These are phyloP conservation scores for Sugiyamaella qingdaonensis DNA, from an alignment of 805 yeast genomes.

Conservation along the genomic window DNA sequence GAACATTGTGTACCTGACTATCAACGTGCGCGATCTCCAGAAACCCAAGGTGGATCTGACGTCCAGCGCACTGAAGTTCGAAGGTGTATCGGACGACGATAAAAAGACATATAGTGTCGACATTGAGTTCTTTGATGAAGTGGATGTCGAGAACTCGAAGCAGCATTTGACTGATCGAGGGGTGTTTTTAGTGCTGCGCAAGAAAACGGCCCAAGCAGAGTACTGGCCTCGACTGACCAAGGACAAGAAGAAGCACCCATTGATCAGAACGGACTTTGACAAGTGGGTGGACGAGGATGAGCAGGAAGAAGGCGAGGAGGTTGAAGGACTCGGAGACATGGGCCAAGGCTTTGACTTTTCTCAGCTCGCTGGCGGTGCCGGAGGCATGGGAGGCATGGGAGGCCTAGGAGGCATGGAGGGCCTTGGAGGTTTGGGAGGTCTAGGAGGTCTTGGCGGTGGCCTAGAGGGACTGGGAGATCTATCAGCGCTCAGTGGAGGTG, in stretches of 20 bases:
- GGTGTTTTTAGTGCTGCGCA: constrained; percentile 60
- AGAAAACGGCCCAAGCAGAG: constrained; percentile 64
- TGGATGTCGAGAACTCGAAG: constrained; percentile 61
- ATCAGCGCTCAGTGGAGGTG: not conserved
- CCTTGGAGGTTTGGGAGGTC: constrained; percentile 8
- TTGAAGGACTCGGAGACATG: constrained; percentile 36
- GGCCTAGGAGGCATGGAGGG: constrained; percentile 9
- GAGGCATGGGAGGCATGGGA: constrained; percentile 27
- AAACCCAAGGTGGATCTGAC: constrained; percentile 61
- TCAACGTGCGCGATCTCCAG: constrained; percentile 66
- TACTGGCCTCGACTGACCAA: constrained; percentile 96
- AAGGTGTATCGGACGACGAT: constrained; percentile 45
- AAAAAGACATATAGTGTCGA: constrained; percentile 51
- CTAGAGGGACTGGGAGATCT: no score
- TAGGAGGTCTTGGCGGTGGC: constrained; percentile 8
- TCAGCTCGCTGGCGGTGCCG: constrained; percentile 33
- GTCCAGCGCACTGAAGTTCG: constrained; percentile 49
- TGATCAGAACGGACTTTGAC: constrained; percentile 90
- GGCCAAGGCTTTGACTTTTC: constrained; percentile 37
- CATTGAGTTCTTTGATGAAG: constrained; percentile 71
- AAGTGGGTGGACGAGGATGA: constrained; percentile 99
- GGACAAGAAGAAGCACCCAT: constrained; percentile 73
- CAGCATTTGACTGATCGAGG: constrained; percentile 60
- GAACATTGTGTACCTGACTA: constrained; percentile 71
- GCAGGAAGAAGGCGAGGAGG: constrained; percentile 64